Base-by-base conservation (phyloP, 352 stramenopile species). In the Phytophthora cajani region DNA sequence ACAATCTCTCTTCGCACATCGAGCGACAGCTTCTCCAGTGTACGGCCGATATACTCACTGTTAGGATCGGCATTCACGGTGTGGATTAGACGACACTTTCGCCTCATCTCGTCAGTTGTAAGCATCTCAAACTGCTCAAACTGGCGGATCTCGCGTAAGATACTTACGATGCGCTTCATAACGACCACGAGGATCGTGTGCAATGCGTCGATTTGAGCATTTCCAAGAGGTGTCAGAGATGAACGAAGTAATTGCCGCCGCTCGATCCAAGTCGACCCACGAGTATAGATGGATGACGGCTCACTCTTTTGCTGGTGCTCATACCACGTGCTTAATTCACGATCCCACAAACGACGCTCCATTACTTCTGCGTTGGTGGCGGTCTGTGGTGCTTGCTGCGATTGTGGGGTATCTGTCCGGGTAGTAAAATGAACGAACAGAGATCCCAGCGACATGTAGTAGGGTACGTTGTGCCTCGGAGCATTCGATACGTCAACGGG, bases 81-180 rank as follows among this genome's bases (percentile, higher is more conserved):
- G 59, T 93, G 83, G 4, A 84, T 27, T 54, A 83, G 67, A 9
- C 75, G 78, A n/a, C 82, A 93, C 54, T 81, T 84, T 1, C 50
- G 56, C 30, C 30, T 36, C 68, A 84, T 88, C 8, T 86, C 80
- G 27, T 86, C 82, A 19, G 38, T 44, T 1, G 74, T 62, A 17
- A 93, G 72, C 12, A 52, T 57, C 62, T 93, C 85, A 40, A 85
- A 91, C 9, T 83, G 69, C 42, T 93, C 85, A 53, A 93, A 87
- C 19, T 87, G 74, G 12, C 63, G 61, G 10, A 93, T 88, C 61
- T 91, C 85, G 2, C 64, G 71, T 27, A 89, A 62, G 11, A 91
- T 83, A 16, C 58, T 74, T 14, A 88, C 76, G 5, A 90, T 61
- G 6, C 83, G 77, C 50, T 89, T 88, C 73, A 88, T 83, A 9